Evolutionary conservation across 495 filamentous ascomycete genomes (phyloP).

Genomic region (Annulohypoxylon maeteangense): DNA sequence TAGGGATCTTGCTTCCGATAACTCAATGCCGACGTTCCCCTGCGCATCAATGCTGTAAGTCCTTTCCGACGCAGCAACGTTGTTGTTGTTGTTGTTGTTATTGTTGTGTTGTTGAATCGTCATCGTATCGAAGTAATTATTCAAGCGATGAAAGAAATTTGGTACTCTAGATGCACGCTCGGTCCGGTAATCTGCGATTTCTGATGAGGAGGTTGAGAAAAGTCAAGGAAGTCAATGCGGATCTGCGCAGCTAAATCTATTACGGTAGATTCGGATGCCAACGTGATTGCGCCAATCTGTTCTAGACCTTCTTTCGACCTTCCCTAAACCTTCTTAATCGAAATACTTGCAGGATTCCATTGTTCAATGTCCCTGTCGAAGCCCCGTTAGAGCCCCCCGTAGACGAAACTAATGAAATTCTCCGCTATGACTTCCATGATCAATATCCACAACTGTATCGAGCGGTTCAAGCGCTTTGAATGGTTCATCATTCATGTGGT

Average conservation of each 20-base stretch:
- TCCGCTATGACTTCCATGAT: conserved; percentile 27
- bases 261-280: conserved; percentile 39
- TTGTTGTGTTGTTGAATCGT: not conserved
- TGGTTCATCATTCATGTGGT: not conserved
- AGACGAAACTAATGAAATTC: conserved; percentile 22
- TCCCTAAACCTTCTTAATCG: conserved; percentile 8
- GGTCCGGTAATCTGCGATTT: conserved; percentile 37
- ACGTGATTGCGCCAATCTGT: conserved; percentile 45
- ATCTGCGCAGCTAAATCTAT: conserved; percentile 40
- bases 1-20: not conserved
- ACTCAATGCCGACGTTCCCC: not conserved
- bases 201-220: conserved; percentile 7
- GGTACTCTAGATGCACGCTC: conserved; percentile 25
- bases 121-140: not conserved
- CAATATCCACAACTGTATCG: conserved; percentile 4
- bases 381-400: conserved; percentile 1
- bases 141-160: not conserved
- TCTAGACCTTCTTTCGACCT: conserved; percentile 35
- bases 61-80: no score
- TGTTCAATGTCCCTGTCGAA: conserved; percentile 4
- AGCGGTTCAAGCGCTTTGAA: not conserved
- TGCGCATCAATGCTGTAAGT: not conserved
- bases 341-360: conserved; percentile 19
- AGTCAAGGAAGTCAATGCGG: conserved; percentile 33
- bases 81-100: no score